Evolutionary conservation across 805 yeast species (phyloP).

Genomic region (Metschnikowia koreensis): DNA sequence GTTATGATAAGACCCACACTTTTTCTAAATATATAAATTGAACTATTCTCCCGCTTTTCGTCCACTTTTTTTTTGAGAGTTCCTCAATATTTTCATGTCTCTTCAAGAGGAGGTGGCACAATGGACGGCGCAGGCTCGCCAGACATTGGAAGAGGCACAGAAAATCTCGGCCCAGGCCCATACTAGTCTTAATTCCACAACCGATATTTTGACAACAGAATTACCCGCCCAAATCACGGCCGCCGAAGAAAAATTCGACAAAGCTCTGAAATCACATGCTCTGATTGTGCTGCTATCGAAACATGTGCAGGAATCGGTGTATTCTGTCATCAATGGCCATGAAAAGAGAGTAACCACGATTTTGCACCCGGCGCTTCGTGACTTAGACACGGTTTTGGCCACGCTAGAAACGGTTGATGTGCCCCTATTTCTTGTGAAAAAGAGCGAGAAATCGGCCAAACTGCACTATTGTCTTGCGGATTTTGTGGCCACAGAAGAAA

Average conservation of each 20-base stretch:
- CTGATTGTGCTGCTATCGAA: constrained; percentile 16
- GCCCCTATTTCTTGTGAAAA: constrained; percentile 23
- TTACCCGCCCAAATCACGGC: constrained; percentile 24
- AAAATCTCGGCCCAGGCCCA: constrained; percentile 35
- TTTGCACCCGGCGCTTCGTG: constrained; percentile 24
- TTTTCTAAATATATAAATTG: not conserved
- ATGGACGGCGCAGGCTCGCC: constrained; percentile 33
- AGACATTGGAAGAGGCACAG: constrained; percentile 30
- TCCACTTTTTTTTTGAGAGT: too few species aligned
- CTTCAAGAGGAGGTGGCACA: constrained; percentile 12
- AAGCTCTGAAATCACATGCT: constrained; percentile 18
- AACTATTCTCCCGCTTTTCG: not conserved
- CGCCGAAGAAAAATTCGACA: constrained; percentile 15
- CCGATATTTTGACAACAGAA: constrained; percentile 21
- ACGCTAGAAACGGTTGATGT: constrained; percentile 27
- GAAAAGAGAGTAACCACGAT: constrained; percentile 8
- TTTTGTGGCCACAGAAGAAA: constrained; percentile 35
- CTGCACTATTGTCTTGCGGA: constrained; percentile 22
- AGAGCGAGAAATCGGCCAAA: constrained; percentile 1
- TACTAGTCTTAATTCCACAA: constrained; percentile 25
- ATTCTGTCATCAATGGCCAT: constrained; percentile 5
- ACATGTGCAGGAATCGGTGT: constrained; percentile 14
- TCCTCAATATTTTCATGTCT: not conserved
- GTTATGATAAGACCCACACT: too few species aligned
- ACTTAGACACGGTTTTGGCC: constrained; percentile 25